phyloP scores from a whole-genome alignment of 306 rosid genomes.

The Spatholobus suberectus region DNA sequence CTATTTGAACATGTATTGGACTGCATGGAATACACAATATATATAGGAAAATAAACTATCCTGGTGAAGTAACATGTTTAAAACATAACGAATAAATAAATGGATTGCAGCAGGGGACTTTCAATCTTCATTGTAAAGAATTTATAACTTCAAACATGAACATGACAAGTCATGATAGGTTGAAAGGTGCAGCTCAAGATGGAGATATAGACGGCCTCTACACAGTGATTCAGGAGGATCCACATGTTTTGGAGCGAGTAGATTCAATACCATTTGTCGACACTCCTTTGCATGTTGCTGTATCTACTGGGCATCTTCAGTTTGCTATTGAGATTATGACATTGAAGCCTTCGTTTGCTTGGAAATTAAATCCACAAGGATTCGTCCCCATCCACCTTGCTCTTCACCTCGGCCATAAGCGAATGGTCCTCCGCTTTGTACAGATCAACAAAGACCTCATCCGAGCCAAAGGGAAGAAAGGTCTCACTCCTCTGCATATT shows the following conservation, averaged over 20 bases:
- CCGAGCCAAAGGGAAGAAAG: neutral
- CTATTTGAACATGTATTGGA: no score
- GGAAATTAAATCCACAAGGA: neutral
- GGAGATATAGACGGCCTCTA: neutral
- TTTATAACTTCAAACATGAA: no score
- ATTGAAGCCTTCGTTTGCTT: neutral
- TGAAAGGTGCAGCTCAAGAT: neutral
- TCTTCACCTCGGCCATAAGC: neutral
- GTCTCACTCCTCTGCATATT: neutral
- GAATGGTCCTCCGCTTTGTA: neutral
- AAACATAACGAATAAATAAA: no score
- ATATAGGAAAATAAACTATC: no score
- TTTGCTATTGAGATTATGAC: neutral
- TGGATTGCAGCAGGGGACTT: no score
- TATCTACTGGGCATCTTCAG: neutral
- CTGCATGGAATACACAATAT: no score
- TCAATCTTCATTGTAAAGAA: no score
- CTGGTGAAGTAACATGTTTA: no score
- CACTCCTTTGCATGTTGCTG: neutral
- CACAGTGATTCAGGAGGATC: neutral
- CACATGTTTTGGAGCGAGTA: neutral
- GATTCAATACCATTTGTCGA: neutral
- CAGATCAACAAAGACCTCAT: neutral
- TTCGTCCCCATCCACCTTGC: conserved; percentile 1
- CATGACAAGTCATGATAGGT: neutral